Percentiles rank a stretch among this genome's conserved stretches.
phyloP scores from a whole-genome alignment of 1,284 basidiomycete species.

The Thecaphora frezii region DNA sequence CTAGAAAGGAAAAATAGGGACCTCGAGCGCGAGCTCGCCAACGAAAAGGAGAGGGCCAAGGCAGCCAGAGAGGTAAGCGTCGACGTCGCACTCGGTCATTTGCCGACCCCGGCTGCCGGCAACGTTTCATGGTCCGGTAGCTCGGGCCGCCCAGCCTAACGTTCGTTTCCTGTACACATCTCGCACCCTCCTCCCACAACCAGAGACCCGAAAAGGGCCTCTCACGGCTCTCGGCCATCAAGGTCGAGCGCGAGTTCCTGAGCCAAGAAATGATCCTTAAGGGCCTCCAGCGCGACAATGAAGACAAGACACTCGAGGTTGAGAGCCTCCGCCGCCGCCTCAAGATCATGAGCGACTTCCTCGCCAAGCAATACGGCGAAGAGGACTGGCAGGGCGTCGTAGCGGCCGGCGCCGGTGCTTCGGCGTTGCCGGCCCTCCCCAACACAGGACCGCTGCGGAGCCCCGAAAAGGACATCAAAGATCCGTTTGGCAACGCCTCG shows the following conservation, averaged over 20 bases:
- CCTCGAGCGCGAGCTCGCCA: slow-evolving; percentile 21
- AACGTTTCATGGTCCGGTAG: too few relatives aligned
- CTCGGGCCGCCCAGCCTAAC: too few relatives aligned
- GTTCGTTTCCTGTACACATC: too few relatives aligned
- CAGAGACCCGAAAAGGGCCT: slow-evolving; percentile 19
- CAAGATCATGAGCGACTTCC: slow-evolving; percentile 43
- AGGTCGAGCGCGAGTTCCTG: slow-evolving; percentile 47
- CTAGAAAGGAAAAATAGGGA: slow-evolving; percentile 26
- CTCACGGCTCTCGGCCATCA: slow-evolving; percentile 32
- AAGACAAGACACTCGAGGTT: slow-evolving; percentile 48
- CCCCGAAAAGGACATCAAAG: slow-evolving; percentile 19
- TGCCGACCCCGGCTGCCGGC: too few relatives aligned
- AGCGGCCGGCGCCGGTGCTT: slow-evolving; percentile 2
- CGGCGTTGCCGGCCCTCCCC: slow-evolving; percentile 1
- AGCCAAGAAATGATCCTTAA: slow-evolving; percentile 51
- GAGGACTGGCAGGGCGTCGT: slow-evolving; percentile 45
- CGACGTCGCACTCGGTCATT: not conserved
- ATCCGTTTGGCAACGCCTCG: slow-evolving; percentile 4
- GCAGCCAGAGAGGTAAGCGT: slow-evolving; percentile 5
- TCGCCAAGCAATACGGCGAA: slow-evolving; percentile 33
- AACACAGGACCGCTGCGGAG: slow-evolving; percentile 2
- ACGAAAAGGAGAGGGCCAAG: slow-evolving; percentile 21
- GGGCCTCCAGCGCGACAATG: slow-evolving; percentile 48
- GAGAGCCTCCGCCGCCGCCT: slow-evolving; percentile 35
- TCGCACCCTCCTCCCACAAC: not conserved